Conservation (phyloP, 768 basidiomycete species). For the Plicaturopsis crispa region DNA sequence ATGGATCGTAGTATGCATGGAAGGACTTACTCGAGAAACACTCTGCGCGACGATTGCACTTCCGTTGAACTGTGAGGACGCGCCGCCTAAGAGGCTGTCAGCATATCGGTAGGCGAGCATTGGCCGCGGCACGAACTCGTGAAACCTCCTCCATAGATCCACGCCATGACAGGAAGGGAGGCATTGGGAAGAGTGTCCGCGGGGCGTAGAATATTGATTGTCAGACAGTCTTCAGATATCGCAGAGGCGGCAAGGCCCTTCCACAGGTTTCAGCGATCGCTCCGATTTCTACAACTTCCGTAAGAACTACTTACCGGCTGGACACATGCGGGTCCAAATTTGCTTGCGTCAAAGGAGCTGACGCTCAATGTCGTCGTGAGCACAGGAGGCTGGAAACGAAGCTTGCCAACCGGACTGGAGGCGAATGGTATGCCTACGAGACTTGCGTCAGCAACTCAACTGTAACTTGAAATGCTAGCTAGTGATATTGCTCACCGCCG, state of each 20-base stretch:
- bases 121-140: slow-evolving; percentile 12
- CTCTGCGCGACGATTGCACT: slow-evolving; percentile 28
- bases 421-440: slow-evolving; percentile 44
- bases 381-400: slow-evolving; percentile 39
- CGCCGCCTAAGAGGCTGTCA: slow-evolving; percentile 23
- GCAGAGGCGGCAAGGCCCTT: slow-evolving; percentile 23
- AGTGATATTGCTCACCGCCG: slow-evolving; percentile 25
- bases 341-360: slow-evolving; percentile 33
- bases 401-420: slow-evolving; percentile 39
- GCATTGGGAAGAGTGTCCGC: slow-evolving; percentile 20
- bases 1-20: neutral
- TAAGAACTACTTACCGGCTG: slow-evolving; percentile 29
- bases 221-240: slow-evolving; percentile 53
- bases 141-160: slow-evolving; percentile 13
- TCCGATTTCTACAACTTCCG: neutral
- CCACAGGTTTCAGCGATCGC: slow-evolving; percentile 6
- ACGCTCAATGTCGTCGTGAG: slow-evolving; percentile 30
- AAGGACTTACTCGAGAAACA: slow-evolving; percentile 22
- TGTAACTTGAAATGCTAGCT: neutral
- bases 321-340: slow-evolving; percentile 41
- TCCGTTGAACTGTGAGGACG: slow-evolving; percentile 21
- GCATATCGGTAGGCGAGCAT: slow-evolving; percentile 18
- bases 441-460: slow-evolving; percentile 1
- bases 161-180: slow-evolving; percentile 33
- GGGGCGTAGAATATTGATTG: slow-evolving; percentile 50